Evolutionary conservation across 176 grass and related monocot genomes (phyloP).

Genomic region (Calamus simplicifolius): DNA sequence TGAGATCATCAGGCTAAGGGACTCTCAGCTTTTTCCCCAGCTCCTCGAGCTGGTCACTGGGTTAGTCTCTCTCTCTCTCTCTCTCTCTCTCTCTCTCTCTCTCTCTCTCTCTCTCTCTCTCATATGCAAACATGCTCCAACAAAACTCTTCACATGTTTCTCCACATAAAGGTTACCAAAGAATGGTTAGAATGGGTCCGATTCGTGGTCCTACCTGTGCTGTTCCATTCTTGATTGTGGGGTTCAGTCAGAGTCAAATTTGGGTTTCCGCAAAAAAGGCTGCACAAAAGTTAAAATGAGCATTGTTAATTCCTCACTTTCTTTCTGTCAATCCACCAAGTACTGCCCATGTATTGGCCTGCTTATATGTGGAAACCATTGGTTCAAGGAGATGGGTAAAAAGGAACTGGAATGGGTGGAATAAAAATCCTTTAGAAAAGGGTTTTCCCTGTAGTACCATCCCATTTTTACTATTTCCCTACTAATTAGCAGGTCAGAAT

Average conservation of each 20-base stretch:
- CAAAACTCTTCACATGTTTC: conserved; percentile 31
- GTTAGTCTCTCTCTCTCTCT: conserved; percentile 41
- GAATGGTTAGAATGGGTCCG: not conserved
- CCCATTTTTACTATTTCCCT: no score
- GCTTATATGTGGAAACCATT: no score
- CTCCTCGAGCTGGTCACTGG: conserved; percentile 83
- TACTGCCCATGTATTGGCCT: no score
- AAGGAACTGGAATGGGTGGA: no score
- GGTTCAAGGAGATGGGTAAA: no score
- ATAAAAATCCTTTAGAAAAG: no score
- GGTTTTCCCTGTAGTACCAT: no score
- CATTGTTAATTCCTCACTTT: no score
- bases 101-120: not conserved
- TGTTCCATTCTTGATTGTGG: not conserved
- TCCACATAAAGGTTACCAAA: not conserved
- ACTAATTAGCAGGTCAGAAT: no score
- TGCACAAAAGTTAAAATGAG: no score
- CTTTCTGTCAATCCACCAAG: no score
- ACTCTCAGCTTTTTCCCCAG: conserved; percentile 91
- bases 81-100: conserved; percentile 2
- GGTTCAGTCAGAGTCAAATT: conserved; percentile 1
- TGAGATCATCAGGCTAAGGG: conserved; percentile 86
- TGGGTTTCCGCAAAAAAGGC: no score
- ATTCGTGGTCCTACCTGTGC: not conserved
- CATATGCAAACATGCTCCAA: not conserved